These are phyloP conservation scores for Cardiospermum halicacabum DNA, from an alignment of 345 rosid genomes.

Conservation along the genomic window DNA sequence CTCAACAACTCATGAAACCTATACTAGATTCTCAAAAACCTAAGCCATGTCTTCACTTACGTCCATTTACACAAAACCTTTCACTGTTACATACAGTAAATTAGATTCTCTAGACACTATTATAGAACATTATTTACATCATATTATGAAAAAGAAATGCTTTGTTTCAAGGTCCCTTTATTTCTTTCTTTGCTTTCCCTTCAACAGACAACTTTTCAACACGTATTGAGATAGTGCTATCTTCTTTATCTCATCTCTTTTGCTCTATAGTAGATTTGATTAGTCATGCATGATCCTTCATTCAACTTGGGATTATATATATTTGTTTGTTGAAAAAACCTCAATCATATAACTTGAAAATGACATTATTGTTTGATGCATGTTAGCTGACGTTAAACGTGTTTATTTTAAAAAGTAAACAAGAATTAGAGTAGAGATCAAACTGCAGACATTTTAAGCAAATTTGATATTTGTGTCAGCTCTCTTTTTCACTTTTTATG, in stretches of 20 bases:
- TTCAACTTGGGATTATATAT: background rate
- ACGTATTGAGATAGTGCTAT: slow-evolving; percentile 3
- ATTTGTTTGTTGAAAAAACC: background rate
- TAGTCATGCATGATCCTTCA: slow-evolving; percentile 1
- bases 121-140: background rate
- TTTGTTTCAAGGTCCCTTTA: background rate
- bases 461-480: background rate
- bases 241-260: slow-evolving; percentile 3
- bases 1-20: too few species aligned
- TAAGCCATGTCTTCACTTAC: background rate
- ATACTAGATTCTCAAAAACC: too few species aligned
- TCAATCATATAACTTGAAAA: too few species aligned
- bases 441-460: background rate
- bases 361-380: too few species aligned
- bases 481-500: background rate
- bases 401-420: background rate
- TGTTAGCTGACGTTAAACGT: too few species aligned
- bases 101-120: background rate
- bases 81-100: slow-evolving; percentile 5
- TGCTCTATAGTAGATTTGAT: slow-evolving; percentile 3
- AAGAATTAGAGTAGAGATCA: background rate
- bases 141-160: background rate
- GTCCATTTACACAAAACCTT: background rate
- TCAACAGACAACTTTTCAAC: slow-evolving; percentile 10
- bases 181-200: background rate